Conservation (phyloP, 192 early-diverging fungal species). For the Polychytrium aggregatum region DNA sequence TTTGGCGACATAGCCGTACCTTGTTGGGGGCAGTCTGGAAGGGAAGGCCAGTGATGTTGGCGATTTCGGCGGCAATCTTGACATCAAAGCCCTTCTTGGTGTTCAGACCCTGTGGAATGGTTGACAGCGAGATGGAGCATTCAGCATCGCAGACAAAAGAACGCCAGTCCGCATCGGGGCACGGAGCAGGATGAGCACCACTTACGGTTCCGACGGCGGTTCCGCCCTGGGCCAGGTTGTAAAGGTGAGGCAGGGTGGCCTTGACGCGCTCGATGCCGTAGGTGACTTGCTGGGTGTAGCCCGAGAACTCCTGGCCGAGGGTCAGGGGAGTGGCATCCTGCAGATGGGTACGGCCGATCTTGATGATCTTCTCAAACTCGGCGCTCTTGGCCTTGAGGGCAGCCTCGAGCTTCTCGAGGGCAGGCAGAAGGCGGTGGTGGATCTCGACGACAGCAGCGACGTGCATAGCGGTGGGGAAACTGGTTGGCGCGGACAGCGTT, state of each 20-base stretch:
- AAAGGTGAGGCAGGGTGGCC: constrained; percentile 67
- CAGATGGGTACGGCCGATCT: constrained; percentile 96
- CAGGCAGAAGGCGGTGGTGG: constrained; percentile 69
- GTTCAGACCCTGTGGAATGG: constrained; percentile 60
- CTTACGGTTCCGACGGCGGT: constrained; percentile 82
- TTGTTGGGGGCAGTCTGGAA: constrained; percentile 97
- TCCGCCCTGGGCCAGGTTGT: constrained; percentile 89
- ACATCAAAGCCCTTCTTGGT: constrained; percentile 84
- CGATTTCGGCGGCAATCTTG: constrained; percentile 78
- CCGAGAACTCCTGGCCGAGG: constrained; percentile 95
- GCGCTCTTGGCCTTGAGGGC: constrained; percentile 66
- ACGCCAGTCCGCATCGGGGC: no score
- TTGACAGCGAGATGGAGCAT: not conserved
- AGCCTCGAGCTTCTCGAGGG: constrained; percentile 65
- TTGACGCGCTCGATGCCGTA: constrained; percentile 83
- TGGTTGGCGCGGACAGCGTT: not conserved
- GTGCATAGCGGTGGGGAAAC: constrained; percentile 98
- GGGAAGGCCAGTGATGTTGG: constrained; percentile 73
- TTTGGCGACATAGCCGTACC: no score
- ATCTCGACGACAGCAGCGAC: constrained; percentile 71
- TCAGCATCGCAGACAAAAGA: not conserved
- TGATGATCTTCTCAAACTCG: constrained; percentile 86
- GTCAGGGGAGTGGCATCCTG: constrained; percentile 96
- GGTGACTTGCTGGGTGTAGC: constrained; percentile 49
- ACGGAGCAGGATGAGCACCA: not conserved